These are phyloP conservation scores for Dictyostelium gargantuum DNA, from an alignment of 208 protist genomes.

Conservation along the genomic window DNA sequence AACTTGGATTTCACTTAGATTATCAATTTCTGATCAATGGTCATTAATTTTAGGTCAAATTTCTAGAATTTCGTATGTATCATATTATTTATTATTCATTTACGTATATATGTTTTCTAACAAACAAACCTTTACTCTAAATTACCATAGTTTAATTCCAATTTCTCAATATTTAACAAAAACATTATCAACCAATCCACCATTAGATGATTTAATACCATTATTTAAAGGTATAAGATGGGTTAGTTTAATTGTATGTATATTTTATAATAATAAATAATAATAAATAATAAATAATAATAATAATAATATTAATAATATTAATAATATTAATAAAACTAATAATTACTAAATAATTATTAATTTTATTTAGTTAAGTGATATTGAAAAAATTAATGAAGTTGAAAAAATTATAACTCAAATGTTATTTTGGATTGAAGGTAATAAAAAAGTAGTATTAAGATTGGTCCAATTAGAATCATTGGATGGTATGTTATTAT, in stretches of 20 bases:
- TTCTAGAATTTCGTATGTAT: conserved; percentile 24
- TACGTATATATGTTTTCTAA: no score
- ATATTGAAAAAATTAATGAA: conserved; percentile 48
- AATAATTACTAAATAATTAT: background rate
- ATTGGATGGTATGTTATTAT: conserved; percentile 65
- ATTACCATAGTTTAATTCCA: conserved; percentile 31
- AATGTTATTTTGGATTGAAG: conserved; percentile 50
- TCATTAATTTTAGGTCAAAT: conserved; percentile 58
- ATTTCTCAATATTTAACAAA: conserved; percentile 5
- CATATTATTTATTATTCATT: background rate
- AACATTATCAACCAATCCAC: conserved; percentile 7
- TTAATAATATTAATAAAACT: no score
- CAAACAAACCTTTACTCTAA: no score
- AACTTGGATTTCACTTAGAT: conserved; percentile 31
- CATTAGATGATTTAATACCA: conserved; percentile 29
- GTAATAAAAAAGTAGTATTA: conserved; percentile 47
- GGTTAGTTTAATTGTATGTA: conserved; percentile 23
- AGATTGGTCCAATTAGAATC: conserved; percentile 54
- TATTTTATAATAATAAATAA: no score
- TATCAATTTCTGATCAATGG: conserved; percentile 58
- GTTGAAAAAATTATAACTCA: conserved; percentile 59
- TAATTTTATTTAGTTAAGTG: background rate
- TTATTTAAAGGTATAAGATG: conserved; percentile 62
- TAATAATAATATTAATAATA: background rate
- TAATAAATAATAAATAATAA: no score